Percentiles rank a stretch among this genome's conserved stretches.
Evolutionary conservation across 768 basidiomycete species (phyloP).

Genomic region (Boletus subcaerulescens): DNA sequence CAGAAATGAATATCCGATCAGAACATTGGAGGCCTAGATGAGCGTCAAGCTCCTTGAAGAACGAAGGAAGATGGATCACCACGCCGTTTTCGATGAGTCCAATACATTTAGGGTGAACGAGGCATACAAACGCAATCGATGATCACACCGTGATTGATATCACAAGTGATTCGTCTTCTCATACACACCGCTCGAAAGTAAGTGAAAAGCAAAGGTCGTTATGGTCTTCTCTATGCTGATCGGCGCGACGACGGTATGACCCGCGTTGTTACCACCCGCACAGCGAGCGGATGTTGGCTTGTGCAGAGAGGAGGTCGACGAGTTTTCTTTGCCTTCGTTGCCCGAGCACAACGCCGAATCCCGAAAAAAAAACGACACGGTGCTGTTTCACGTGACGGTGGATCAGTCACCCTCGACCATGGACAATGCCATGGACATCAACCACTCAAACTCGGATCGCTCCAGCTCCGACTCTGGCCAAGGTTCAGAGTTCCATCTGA

Average conservation of each 20-base stretch:
- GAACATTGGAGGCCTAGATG: slow-evolving; percentile 77
- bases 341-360: too few relatives aligned
- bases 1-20: slow-evolving; percentile 85
- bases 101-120: slow-evolving; percentile 52
- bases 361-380: too few relatives aligned
- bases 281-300: slow-evolving; percentile 90
- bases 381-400: too few relatives aligned
- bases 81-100: slow-evolving; percentile 93
- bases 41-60: slow-evolving; percentile 90
- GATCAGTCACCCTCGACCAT: too few relatives aligned
- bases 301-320: slow-evolving; percentile 90
- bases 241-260: slow-evolving; percentile 93
- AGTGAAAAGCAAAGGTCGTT: slow-evolving; percentile 92
- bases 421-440: too few relatives aligned
- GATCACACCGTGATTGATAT: not conserved
- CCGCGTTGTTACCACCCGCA: slow-evolving; percentile 98
- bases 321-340: slow-evolving; percentile 33
- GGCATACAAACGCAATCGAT: slow-evolving; percentile 5
- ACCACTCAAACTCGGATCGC: too few relatives aligned
- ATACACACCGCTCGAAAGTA: slow-evolving; percentile 74
- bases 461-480: too few relatives aligned
- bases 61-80: slow-evolving; percentile 94
- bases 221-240: slow-evolving; percentile 59
- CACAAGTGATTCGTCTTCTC: not conserved
- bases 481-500: too few relatives aligned